phyloP scores from a whole-genome alignment of 306 rosid species.

The Styphnolobium japonicum region DNA sequence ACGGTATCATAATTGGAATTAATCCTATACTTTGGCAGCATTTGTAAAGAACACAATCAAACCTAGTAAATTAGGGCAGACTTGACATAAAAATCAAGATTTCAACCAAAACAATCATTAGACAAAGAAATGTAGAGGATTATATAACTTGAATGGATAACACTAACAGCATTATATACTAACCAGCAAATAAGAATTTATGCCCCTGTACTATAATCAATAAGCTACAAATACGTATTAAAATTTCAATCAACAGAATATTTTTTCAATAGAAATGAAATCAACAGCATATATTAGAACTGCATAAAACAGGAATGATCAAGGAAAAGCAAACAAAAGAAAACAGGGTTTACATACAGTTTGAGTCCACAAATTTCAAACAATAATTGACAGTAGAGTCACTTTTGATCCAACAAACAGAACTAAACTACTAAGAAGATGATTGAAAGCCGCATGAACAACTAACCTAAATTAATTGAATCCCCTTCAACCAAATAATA shows the following conservation, averaged over 20 bases:
- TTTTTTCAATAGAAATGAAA: too few relatives aligned
- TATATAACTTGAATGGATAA: not conserved
- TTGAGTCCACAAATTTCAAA: not conserved
- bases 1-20: not conserved
- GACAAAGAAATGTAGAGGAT: not conserved
- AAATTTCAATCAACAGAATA: not conserved
- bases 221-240: not conserved
- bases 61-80: not conserved
- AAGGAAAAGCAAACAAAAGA: not conserved
- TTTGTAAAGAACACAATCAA: not conserved
- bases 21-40: not conserved
- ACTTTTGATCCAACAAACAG: not conserved
- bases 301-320: not conserved
- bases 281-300: not conserved
- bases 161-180: not conserved
- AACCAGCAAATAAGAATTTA: not conserved
- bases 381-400: not conserved
- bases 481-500: not conserved
- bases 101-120: not conserved
- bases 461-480: conserved; percentile 15
- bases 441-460: not conserved
- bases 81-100: not conserved
- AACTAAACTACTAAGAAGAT: not conserved
- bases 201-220: not conserved
- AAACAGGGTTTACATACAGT: not conserved